Base-by-base conservation (phyloP, 2,329 filamentous ascomycete species). In the Dichotomopilus funicola region DNA sequence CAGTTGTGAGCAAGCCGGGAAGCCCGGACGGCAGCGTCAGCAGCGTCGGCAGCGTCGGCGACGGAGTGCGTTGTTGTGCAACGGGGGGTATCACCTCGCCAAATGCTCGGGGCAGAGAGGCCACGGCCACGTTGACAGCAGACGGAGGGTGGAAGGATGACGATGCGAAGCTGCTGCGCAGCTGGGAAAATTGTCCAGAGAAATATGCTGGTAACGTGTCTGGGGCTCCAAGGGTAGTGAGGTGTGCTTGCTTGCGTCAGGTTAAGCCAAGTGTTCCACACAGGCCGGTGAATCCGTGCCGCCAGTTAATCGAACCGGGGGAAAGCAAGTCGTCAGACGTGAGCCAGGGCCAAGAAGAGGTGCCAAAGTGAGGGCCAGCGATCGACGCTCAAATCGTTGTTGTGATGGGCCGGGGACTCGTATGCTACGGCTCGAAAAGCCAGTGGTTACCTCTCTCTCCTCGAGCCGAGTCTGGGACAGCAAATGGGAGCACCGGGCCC, bases 351-450 rank as follows among this genome's bases (percentile, higher is more conserved):
- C 55, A 57, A 61, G 59, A 44, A 61, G 60, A 51, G 56, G 55
- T 51, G 59, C 19, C 49, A 61, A 55, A 56, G 54, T 43, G 51
- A 53, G 38, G 54, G 63, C 59, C 62, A 60, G 60, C 56, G 63
- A 62, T 61, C 56, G 61, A 64, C 61, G 62, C 63, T 61, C 60
- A 54, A 59, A 64, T 63, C 59, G 61, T 64, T 9, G 62, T 58
- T 27, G 19, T 27, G 11, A 60, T 60, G 49, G 56, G 62, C 58
- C 55, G 58, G 63, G 64, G 54, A 67, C 41, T 45, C 65, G 67
- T 69, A 62, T 62, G 66, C 66, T 67, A 68, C 67, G 69, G 66
- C 62, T 43, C 64, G 63, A 65, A 63, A 65, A 66, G 68, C 72
- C 72, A 75, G 68, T 73, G 67, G 74, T 63, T 58, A 65, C 19